Base-by-base conservation (phyloP, 345 rosid species). In the Corchorus olitorius region DNA sequence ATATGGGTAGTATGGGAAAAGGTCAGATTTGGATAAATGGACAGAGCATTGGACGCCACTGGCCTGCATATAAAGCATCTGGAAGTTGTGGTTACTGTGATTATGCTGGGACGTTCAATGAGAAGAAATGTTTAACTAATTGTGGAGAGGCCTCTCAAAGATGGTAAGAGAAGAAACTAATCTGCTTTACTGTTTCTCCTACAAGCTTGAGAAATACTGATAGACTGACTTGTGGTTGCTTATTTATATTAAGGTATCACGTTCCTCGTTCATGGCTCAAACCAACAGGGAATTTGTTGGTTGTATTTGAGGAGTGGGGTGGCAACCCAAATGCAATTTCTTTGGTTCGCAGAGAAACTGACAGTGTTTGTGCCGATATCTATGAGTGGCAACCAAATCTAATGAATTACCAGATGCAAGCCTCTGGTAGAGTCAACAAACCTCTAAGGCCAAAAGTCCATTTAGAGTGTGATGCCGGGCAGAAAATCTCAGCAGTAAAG, bases 251-350 rank as follows among this genome's bases (percentile, higher is more conserved):
- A 78, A 94, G 98, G 97, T 97, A 97, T 72, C 99, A 94, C 39
- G 88, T 94, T 52, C 99, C 99, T 68, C 88, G 80, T 54, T 92
- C 97, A 0, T 97, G 99, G 99, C 93, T 97, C 65, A 86, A 88
- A 65, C 97, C 99, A 55, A 86, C 81, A 2, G 97, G 93, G 69
- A 97, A 97, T 84, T 82, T 97, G 79, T 71, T 97, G 82, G 98
- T 97, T 76, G 97, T 94, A 77, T 94, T 94, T 73, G 99, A 97
- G 82, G 99, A 97, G 86, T 94, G 93, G 95, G 99, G 99, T 55
- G 98, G 99, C 70, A 91, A 97, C 53, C 99, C 99, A 0, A 94
- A 92, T 46, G 94, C 93, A 15, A 91, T 97, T 74, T 81, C 92
- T 22, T 72, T 97, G 84, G 98, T 94, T 17, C 88, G 97, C 77